Conservation (phyloP, 805 yeast genomes). For the Lachancea waltii region DNA sequence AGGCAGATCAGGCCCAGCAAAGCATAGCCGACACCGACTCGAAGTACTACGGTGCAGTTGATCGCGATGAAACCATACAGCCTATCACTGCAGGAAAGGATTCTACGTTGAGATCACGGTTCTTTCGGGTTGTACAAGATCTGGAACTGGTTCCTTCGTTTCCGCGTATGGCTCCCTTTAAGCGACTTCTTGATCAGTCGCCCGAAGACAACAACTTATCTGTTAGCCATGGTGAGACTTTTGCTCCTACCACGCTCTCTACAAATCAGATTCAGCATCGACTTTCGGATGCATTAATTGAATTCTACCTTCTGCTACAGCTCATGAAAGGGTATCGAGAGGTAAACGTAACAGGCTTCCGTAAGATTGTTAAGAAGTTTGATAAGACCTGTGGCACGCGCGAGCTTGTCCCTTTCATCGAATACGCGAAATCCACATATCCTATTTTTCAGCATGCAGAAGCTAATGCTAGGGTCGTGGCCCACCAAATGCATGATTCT, state of each 20-base stretch:
- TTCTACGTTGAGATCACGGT: not conserved
- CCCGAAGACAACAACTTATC: constrained; percentile 2
- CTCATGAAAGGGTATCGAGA: constrained; percentile 45
- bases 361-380: constrained; percentile 84
- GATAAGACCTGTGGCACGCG: constrained; percentile 49
- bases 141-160: constrained; percentile 28
- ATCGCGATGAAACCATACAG: not conserved
- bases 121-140: not conserved
- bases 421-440: constrained; percentile 22
- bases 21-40: not conserved
- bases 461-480: constrained; percentile 21
- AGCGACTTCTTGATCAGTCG: not conserved
- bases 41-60: constrained; percentile 6
- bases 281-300: constrained; percentile 28
- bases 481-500: constrained; percentile 22
- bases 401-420: constrained; percentile 25
- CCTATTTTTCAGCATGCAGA: constrained; percentile 25
- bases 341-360: constrained; percentile 78
- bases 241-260: constrained; percentile 11
- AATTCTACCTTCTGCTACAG: constrained; percentile 28
- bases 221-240: constrained; percentile 9
- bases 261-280: constrained; percentile 16
- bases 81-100: not conserved
- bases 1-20: constrained; percentile 7
- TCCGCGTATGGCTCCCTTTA: constrained; percentile 17